Conservation (phyloP, 73 alveolate genomes). For the Tetrahymena malaccensis region DNA sequence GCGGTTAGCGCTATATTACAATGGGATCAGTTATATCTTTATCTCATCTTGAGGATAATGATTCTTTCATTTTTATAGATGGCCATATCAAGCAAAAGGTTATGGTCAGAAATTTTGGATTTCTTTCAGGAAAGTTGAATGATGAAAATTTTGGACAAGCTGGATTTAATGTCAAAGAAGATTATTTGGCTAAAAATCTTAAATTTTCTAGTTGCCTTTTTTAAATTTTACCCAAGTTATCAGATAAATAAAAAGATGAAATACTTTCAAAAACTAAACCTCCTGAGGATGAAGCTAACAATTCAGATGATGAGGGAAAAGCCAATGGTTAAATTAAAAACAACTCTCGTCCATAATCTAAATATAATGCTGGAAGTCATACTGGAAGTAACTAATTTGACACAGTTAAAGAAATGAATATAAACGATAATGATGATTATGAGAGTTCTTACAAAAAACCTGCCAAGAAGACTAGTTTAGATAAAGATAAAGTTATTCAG, state of each 20-base stretch:
- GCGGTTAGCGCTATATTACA: neutral
- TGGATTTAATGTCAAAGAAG: neutral
- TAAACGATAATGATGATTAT: neutral
- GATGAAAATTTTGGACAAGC: slow-evolving; percentile 16
- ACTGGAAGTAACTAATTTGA: neutral
- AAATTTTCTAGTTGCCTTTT: slow-evolving; percentile 16
- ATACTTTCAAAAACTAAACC: neutral
- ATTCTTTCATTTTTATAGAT: slow-evolving; percentile 20
- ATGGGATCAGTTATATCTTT: slow-evolving; percentile 38
- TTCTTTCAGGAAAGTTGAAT: neutral
- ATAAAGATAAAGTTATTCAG: slow-evolving; percentile 11
- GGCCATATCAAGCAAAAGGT: slow-evolving; percentile 32
- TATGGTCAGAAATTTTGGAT: slow-evolving; percentile 15
- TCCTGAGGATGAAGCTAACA: neutral
- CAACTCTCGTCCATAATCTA: neutral
- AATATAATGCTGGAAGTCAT: neutral
- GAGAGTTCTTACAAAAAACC: neutral
- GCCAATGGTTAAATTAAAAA: neutral
- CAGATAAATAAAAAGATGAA: slow-evolving; percentile 24
- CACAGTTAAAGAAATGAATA: neutral
- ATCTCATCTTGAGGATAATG: slow-evolving; percentile 31
- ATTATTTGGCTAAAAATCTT: neutral
- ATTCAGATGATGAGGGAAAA: neutral
- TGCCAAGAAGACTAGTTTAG: neutral
- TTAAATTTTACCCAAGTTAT: slow-evolving; percentile 34